Percentiles rank a stretch among this genome's conserved stretches.
Evolutionary conservation across 768 basidiomycete genomes (phyloP).

Genomic region (Suillus bovinus): DNA sequence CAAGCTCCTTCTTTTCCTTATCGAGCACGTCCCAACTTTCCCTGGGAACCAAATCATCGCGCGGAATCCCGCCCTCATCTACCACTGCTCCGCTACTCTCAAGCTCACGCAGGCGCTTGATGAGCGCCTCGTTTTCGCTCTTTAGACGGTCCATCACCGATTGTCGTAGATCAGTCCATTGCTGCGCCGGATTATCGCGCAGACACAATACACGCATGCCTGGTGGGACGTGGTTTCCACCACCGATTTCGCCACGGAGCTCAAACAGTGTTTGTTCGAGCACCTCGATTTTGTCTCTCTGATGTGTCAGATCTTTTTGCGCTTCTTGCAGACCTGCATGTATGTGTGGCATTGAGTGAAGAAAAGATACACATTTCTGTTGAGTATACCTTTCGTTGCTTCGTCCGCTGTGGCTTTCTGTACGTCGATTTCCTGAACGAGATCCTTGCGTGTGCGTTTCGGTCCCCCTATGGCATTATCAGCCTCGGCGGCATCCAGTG

Average conservation of each 20-base stretch:
- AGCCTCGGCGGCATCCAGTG: slow-evolving; percentile 47
- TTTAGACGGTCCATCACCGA: slow-evolving; percentile 74
- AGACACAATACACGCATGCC: slow-evolving; percentile 68
- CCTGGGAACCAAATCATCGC: slow-evolving; percentile 57
- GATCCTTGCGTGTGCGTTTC: slow-evolving; percentile 34
- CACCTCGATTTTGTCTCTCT: slow-evolving; percentile 58
- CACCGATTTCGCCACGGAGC: slow-evolving; percentile 71
- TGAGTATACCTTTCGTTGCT: slow-evolving; percentile 40
- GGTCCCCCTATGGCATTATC: slow-evolving; percentile 27
- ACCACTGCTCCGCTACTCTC: slow-evolving; percentile 41
- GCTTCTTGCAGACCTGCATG: slow-evolving; percentile 46
- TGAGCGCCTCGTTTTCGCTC: slow-evolving; percentile 81
- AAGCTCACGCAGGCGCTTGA: slow-evolving; percentile 63
- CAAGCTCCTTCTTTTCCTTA: slow-evolving; percentile 68
- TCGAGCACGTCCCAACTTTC: slow-evolving; percentile 77
- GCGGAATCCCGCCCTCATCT: slow-evolving; percentile 19
- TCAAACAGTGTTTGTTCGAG: slow-evolving; percentile 82
- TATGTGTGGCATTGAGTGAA: slow-evolving; percentile 4
- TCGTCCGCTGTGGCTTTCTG: slow-evolving; percentile 39
- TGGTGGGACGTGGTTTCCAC: slow-evolving; percentile 74
- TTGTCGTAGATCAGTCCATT: slow-evolving; percentile 76
- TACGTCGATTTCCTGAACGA: slow-evolving; percentile 40
- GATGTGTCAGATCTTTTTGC: slow-evolving; percentile 35
- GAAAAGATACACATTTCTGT: background rate
- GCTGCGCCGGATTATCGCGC: slow-evolving; percentile 77